Evolutionary conservation across 2,329 filamentous ascomycete species (phyloP), one percentile per base, ranked within the genome.

Genomic region (Colletotrichum noveboracense): DNA sequence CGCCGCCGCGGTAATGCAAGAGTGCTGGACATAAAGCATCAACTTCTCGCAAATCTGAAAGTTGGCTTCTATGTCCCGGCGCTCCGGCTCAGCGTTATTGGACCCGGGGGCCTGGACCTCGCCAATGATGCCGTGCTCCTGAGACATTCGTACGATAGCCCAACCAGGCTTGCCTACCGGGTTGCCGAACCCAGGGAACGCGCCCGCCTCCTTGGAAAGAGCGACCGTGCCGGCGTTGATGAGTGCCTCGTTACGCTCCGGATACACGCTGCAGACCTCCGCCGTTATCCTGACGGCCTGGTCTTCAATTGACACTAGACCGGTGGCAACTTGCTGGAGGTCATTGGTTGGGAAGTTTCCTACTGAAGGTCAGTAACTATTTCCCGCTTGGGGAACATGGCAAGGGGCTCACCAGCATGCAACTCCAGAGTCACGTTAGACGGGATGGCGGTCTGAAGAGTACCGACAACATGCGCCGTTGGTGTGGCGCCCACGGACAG

Each of bases 261-360:
- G 81, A 61, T 85, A 85, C 13, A 85, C 79, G 66, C 84, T 83
- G 77, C 82, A 85, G n/a, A 85, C 83, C 69, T 86, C 84, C 30
- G 81, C 78, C 0, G 79, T 74, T 3, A 85, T 78, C 5, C 82
- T 80, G 6, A 81, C 78, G 5, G 84, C 83, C 38, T 83, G 83
- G 32, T 83, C 80, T 2, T 77, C 71, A 21, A 81, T 71, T 0
- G 61, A 58, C 16, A 85, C 81, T 7, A 85, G 75, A 1, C 81
- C 81, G 1, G 84, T 86, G 2, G 82, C 83, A 4, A 86, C 81
- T 68, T 85, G 84, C 48, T 86, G 84, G 18, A 86, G 83, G 48
- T 85, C 84, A n/a, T 85, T 84, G 36, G 79, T 79, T 5, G 83
- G 82, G 64, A 84, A 86, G 73, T 86, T 85, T 18, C 83, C 81